These are phyloP conservation scores for Malassezia psittaci DNA, from an alignment of 1,284 basidiomycete genomes.

Conservation along the genomic window DNA sequence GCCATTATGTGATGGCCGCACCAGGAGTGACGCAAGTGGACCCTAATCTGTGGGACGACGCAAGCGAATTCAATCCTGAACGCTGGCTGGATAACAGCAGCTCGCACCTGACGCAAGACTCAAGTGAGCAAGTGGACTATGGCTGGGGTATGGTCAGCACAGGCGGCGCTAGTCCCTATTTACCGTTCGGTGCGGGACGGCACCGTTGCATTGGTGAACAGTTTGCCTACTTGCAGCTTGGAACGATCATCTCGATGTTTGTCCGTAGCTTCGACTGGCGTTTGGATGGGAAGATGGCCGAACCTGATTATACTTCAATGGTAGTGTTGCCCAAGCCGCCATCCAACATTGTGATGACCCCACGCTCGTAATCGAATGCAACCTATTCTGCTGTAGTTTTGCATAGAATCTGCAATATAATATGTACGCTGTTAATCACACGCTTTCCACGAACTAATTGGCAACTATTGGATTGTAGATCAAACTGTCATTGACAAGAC, in stretches of 20 bases:
- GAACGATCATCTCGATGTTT: slow-evolving; percentile 69
- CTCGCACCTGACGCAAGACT: slow-evolving; percentile 57
- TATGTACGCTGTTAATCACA: too few species aligned
- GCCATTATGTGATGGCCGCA: slow-evolving; percentile 79
- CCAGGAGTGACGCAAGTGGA: slow-evolving; percentile 84
- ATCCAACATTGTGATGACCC: slow-evolving; percentile 14
- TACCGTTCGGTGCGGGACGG: slow-evolving; percentile 83
- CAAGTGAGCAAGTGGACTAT: slow-evolving; percentile 84
- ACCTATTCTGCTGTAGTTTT: too few species aligned
- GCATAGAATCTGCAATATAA: too few species aligned
- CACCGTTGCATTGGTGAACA: slow-evolving; percentile 93
- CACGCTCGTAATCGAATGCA: neutral
- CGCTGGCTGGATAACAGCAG: slow-evolving; percentile 58
- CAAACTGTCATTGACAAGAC: too few species aligned
- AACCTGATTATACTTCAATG: slow-evolving; percentile 74
- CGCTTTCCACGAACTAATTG: too few species aligned
- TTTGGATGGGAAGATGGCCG: slow-evolving; percentile 60
- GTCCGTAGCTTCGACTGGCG: slow-evolving; percentile 67
- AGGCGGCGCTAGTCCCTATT: slow-evolving; percentile 58
- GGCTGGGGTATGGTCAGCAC: slow-evolving; percentile 65
- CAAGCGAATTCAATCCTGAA: slow-evolving; percentile 60
- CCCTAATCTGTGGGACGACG: slow-evolving; percentile 63
- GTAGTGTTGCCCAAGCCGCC: slow-evolving; percentile 57
- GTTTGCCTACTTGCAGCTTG: slow-evolving; percentile 91
- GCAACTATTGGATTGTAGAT: too few species aligned